Evolutionary conservation across 331 rosid species (phyloP).

Genomic region (Telfairia occidentalis): DNA sequence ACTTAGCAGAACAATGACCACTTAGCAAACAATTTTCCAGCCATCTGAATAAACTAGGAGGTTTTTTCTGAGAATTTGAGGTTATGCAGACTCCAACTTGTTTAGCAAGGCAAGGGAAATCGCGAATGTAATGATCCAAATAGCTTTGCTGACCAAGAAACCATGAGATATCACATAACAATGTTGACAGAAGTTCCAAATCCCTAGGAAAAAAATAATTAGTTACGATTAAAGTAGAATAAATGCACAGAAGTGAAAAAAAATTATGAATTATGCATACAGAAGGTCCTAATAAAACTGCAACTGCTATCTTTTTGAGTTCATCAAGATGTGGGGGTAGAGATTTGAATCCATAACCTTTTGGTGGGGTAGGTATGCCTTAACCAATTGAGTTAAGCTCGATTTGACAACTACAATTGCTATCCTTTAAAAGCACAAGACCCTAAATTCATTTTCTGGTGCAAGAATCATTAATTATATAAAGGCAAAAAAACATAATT

Average conservation of each 20-base stretch:
- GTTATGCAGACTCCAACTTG: constrained; percentile 28
- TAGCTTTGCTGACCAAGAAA: constrained; percentile 64
- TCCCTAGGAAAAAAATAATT: constrained; percentile 41
- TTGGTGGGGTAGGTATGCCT: too few species aligned
- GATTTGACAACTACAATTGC: neutral
- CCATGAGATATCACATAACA: constrained; percentile 61
- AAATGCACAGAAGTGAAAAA: neutral
- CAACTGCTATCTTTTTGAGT: neutral
- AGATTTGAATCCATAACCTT: too few species aligned
- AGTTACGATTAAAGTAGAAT: constrained; percentile 9
- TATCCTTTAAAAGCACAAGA: neutral
- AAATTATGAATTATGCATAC: neutral
- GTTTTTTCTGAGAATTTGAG: constrained; percentile 33
- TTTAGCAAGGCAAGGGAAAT: constrained; percentile 63
- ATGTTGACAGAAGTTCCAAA: constrained; percentile 61
- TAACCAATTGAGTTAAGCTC: too few species aligned
- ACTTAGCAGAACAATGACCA: constrained; percentile 44
- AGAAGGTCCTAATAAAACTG: neutral
- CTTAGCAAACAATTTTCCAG: constrained; percentile 67
- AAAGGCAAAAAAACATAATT: neutral
- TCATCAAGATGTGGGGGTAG: too few species aligned
- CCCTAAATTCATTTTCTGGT: neutral
- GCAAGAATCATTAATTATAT: neutral
- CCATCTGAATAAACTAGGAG: constrained; percentile 90
- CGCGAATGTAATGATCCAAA: constrained; percentile 82